Evolutionary conservation across 495 filamentous ascomycete species (phyloP).

Genomic region (Bathelium albidoporum): DNA sequence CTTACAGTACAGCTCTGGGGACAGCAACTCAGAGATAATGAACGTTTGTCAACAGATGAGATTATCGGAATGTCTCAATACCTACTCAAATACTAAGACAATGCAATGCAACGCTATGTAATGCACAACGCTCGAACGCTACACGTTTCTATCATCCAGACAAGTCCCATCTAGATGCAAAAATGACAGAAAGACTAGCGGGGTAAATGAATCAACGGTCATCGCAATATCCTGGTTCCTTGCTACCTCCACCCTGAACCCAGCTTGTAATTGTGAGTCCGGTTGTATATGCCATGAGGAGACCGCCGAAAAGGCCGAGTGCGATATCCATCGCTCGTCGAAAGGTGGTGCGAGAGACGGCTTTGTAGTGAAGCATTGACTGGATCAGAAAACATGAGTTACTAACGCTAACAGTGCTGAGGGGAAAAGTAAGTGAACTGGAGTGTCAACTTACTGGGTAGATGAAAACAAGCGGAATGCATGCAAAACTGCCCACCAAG

Average conservation of each 20-base stretch:
- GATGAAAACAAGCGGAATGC: constrained; percentile 40
- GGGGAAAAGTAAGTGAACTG: not conserved
- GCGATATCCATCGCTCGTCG: constrained; percentile 60
- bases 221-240: constrained; percentile 52
- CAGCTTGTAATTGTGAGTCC: constrained; percentile 73
- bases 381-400: constrained; percentile 26
- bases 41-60: too few relatives aligned
- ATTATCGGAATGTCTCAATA: too few relatives aligned
- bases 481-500: constrained; percentile 52
- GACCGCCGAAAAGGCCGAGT: constrained; percentile 68
- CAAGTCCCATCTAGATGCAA: not conserved
- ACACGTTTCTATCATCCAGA: not conserved
- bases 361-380: constrained; percentile 81
- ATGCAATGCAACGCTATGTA: not conserved
- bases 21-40: too few relatives aligned
- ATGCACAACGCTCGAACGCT: constrained; percentile 2
- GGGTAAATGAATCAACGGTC: constrained; percentile 6
- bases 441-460: constrained; percentile 24
- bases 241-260: constrained; percentile 41
- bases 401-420: not conserved
- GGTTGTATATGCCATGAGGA: constrained; percentile 87
- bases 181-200: not conserved
- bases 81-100: not conserved
- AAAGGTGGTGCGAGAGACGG: constrained; percentile 53
- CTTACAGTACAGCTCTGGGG: too few relatives aligned